phyloP scores from a whole-genome alignment of 116 monocot genomes.

The Papilionanthe hybrid region DNA sequence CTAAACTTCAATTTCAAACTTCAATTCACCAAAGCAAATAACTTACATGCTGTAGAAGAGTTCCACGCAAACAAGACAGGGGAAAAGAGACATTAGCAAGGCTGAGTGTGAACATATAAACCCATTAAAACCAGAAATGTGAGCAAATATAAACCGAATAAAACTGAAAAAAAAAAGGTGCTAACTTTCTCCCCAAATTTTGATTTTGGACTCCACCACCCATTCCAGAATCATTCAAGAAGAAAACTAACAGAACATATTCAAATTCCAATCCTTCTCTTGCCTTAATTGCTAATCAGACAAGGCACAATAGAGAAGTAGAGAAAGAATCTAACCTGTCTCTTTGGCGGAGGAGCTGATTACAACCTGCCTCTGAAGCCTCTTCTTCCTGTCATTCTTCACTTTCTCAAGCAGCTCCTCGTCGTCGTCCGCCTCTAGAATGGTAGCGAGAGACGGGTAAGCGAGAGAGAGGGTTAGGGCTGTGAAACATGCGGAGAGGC shows the following conservation, averaged over 20 bases:
- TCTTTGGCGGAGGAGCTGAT: constrained; percentile 69
- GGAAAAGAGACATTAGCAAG: too few relatives aligned
- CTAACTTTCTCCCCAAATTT: background rate
- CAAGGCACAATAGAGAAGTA: background rate
- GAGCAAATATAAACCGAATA: too few relatives aligned
- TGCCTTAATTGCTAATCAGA: background rate
- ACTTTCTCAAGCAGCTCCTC: constrained; percentile 78
- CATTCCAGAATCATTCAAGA: background rate
- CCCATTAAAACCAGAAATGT: too few relatives aligned
- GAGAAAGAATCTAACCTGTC: constrained; percentile 44
- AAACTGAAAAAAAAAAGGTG: background rate
- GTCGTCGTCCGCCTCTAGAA: constrained; percentile 91
- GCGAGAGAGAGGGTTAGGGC: constrained; percentile 7
- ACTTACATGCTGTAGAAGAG: too few relatives aligned
- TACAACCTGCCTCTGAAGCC: constrained; percentile 71
- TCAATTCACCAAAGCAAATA: too few relatives aligned
- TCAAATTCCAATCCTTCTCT: background rate
- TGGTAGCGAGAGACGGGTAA: constrained; percentile 29
- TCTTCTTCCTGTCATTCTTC: constrained; percentile 77
- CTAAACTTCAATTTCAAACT: too few relatives aligned
- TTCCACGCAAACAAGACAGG: too few relatives aligned
- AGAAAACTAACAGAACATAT: background rate
- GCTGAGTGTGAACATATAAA: too few relatives aligned
- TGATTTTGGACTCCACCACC: background rate
- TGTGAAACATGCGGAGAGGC: constrained; percentile 16